These are phyloP conservation scores for Pichia membranifaciens DNA, from an alignment of 805 yeast species.

Conservation along the genomic window DNA sequence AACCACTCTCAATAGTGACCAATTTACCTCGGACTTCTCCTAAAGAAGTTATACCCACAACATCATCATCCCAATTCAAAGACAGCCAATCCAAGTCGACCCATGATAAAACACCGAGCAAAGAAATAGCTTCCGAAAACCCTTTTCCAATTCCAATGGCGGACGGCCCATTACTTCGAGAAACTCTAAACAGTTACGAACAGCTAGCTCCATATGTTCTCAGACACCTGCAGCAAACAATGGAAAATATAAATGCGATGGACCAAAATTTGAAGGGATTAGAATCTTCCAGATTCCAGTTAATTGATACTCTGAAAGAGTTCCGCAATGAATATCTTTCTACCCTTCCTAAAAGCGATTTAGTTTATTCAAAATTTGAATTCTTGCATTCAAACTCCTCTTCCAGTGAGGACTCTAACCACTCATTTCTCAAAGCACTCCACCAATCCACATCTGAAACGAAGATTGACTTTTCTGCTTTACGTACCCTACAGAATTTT, in stretches of 20 bases:
- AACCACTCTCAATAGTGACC: background rate
- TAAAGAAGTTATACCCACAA: background rate
- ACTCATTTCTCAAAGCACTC: slow-evolving; percentile 4
- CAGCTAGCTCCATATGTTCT: slow-evolving; percentile 19
- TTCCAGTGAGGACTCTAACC: background rate
- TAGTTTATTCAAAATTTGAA: slow-evolving; percentile 3
- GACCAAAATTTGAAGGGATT: slow-evolving; percentile 21
- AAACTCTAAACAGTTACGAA: slow-evolving; percentile 26
- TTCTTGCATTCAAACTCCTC: background rate
- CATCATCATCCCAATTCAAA: background rate
- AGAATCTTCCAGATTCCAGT: slow-evolving; percentile 6
- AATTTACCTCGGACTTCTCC: background rate
- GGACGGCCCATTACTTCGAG: slow-evolving; percentile 35
- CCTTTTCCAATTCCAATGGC: slow-evolving; percentile 29
- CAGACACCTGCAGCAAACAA: slow-evolving; percentile 14
- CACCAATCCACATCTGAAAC: slow-evolving; percentile 7
- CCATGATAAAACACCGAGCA: background rate
- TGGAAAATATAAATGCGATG: slow-evolving; percentile 16
- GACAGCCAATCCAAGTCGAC: no score
- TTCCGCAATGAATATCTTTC: slow-evolving; percentile 11
- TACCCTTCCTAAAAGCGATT: slow-evolving; percentile 1
- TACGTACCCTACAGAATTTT: slow-evolving; percentile 6
- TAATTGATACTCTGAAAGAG: slow-evolving; percentile 9
- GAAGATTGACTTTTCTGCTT: slow-evolving; percentile 2
- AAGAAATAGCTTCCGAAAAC: slow-evolving; percentile 3